Percentiles rank a stretch among this genome's conserved stretches.
Conservation (phyloP, 2,329 filamentous ascomycete genomes). For the Trichophyton schoenleinii region DNA sequence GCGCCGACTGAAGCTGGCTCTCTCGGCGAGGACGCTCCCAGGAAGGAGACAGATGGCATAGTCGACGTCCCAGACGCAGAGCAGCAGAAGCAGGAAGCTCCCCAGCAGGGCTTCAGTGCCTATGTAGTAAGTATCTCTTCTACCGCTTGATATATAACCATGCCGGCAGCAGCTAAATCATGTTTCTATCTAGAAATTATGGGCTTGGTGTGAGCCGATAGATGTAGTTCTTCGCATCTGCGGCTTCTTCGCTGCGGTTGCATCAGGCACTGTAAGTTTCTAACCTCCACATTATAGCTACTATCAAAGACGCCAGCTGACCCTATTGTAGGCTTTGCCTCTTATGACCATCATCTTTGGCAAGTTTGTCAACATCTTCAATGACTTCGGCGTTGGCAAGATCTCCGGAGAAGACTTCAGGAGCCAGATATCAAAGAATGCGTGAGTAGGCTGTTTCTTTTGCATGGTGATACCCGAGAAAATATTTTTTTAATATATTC, state of each 20-base stretch:
- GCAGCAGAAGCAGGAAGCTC: slow-evolving; percentile 5
- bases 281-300: background rate
- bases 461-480: background rate
- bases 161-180: background rate
- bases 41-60: slow-evolving; percentile 5
- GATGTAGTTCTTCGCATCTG: slow-evolving; percentile 9
- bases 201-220: slow-evolving; percentile 10
- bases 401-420: slow-evolving; percentile 26
- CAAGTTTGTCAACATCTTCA: slow-evolving; percentile 37
- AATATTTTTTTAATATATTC: background rate
- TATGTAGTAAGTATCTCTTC: slow-evolving; percentile 7
- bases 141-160: background rate
- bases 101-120: slow-evolving; percentile 9
- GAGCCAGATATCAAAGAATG: slow-evolving; percentile 26
- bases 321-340: slow-evolving; percentile 18
- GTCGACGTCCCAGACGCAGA: slow-evolving; percentile 7
- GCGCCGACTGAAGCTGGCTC: background rate
- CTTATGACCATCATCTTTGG: slow-evolving; percentile 44
- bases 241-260: slow-evolving; percentile 9
- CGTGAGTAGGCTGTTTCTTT: slow-evolving; percentile 15
- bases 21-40: background rate
- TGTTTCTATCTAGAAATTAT: slow-evolving; percentile 9
- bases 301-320: background rate
- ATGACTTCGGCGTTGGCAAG: slow-evolving; percentile 27
- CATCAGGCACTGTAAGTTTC: slow-evolving; percentile 9